These are phyloP conservation scores for Ceratobasidium sp. DNA, from an alignment of 1,284 basidiomycete species.

Conservation along the genomic window DNA sequence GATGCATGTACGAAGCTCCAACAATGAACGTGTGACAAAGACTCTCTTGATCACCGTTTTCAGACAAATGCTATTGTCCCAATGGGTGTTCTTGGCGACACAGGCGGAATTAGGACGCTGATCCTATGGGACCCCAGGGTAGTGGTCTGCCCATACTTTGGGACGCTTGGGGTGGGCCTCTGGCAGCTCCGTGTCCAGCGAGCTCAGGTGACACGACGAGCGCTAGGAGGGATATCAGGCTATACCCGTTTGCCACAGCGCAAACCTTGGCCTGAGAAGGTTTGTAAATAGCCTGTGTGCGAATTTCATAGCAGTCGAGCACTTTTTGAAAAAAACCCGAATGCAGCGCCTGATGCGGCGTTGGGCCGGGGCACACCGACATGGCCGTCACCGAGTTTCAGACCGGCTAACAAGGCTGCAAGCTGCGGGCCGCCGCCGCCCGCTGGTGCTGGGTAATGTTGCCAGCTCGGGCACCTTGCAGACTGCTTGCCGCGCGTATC, in stretches of 20 bases:
- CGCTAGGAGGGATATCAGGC: background rate
- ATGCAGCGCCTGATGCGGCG: background rate
- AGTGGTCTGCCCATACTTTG: background rate
- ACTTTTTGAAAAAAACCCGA: background rate
- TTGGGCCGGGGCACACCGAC: background rate
- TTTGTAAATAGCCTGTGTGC: slow-evolving; percentile 26
- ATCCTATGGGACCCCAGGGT: slow-evolving; percentile 19
- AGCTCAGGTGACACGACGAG: slow-evolving; percentile 9
- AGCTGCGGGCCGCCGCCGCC: background rate
- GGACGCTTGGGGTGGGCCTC: slow-evolving; percentile 1
- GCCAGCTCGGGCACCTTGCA: slow-evolving; percentile 3
- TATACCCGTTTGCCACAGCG: slow-evolving; percentile 27
- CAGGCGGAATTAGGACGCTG: slow-evolving; percentile 39
- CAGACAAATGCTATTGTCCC: background rate
- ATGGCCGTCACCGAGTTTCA: background rate
- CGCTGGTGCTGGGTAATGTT: slow-evolving; percentile 4
- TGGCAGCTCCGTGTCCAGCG: slow-evolving; percentile 22
- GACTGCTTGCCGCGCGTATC: background rate
- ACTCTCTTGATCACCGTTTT: slow-evolving; percentile 11
- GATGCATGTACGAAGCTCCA: slow-evolving; percentile 21
- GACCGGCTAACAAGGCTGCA: background rate
- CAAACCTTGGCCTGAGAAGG: slow-evolving; percentile 40
- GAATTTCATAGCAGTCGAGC: background rate
- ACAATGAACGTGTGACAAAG: slow-evolving; percentile 11
- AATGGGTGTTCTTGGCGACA: slow-evolving; percentile 10